Conservation (phyloP, 495 filamentous ascomycete species). For the Penicillium pancosmium region DNA sequence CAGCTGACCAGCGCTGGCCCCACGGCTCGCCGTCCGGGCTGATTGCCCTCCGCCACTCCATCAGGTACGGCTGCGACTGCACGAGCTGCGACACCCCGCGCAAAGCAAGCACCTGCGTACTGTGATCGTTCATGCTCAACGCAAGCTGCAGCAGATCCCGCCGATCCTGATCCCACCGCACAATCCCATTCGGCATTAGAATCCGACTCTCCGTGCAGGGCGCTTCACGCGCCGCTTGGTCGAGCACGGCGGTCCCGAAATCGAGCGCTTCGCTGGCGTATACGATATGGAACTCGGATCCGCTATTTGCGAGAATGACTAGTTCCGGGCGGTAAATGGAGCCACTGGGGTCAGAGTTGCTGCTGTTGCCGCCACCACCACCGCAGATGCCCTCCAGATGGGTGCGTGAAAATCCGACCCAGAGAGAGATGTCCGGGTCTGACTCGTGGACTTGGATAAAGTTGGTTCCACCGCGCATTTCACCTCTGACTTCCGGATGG, state of each 20-base stretch:
- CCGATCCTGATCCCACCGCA: slow-evolving; percentile 10
- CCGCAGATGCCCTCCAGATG: slow-evolving; percentile 4
- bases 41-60: not conserved
- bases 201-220: slow-evolving; percentile 1
- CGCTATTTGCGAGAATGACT: slow-evolving; percentile 7
- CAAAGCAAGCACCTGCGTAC: not conserved
- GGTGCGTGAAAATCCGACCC: slow-evolving; percentile 6
- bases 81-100: slow-evolving; percentile 4
- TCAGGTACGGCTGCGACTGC: slow-evolving; percentile 7
- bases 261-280: slow-evolving; percentile 10
- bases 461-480: slow-evolving; percentile 10
- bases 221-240: slow-evolving; percentile 4
- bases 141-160: slow-evolving; percentile 10
- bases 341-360: not conserved
- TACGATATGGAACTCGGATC: not conserved
- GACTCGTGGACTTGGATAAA: slow-evolving; percentile 6
- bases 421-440: slow-evolving; percentile 4
- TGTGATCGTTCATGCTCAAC: slow-evolving; percentile 6
- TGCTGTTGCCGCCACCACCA: not conserved
- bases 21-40: slow-evolving; percentile 3
- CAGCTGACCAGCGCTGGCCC: slow-evolving; percentile 5
- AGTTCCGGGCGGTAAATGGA: slow-evolving; percentile 7
- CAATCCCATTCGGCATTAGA: slow-evolving; percentile 7
- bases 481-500: not conserved
- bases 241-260: slow-evolving; percentile 8